Base-by-base conservation (phyloP, 768 basidiomycete species). In the Tephrocybe rancida region DNA sequence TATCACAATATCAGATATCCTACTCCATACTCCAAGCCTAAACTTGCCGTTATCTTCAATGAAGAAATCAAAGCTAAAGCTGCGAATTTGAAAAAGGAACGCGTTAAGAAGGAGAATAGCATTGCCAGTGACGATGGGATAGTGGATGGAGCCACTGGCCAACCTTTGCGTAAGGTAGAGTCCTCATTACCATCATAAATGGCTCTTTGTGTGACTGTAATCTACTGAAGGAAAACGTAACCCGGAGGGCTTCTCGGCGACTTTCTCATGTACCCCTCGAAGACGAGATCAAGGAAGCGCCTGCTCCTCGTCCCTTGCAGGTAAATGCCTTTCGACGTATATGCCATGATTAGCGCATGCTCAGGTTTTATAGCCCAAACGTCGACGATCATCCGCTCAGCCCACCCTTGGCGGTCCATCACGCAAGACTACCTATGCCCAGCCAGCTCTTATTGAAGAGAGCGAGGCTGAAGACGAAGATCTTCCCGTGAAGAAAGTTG, bases 61-160 rank as follows among this genome's bases (percentile, higher is more conserved):
- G 82, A 87, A 45, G 82, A 92, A 73, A 80, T 94, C 57, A 88
- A 82, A 65, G 70, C 82, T 18, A 81, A 81, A 49, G 70, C 78
- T 10, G 63, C 66, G 24, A 84, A 82, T 59, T 71, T 88, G 52
- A 85, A 80, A 67, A 84, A 78, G 54, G 86, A 92, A 57, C 76
- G 83, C 42, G 52, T 85, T 34, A 84, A 83, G 72, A 82, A 77
- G 57, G 81, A 84, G 66, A 85, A 83, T 47, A 91, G 88, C 58
- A 67, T 79, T 46, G 85, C 92, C 5, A 92, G 90, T 62, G 88
- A 90, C 55, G 86, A 90, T 51, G 92, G 91, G 4, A 93, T 94
- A 48, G 83, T 75, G 34, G 89, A 94, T 67, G 92, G 92, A 19
- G 57, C 85, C n/a, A 92, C 92, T 6, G 92, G 92, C n/a, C 69